phyloP scores from a whole-genome alignment of 163 green algal species.

The Coccomyxa subellipsoidea region DNA sequence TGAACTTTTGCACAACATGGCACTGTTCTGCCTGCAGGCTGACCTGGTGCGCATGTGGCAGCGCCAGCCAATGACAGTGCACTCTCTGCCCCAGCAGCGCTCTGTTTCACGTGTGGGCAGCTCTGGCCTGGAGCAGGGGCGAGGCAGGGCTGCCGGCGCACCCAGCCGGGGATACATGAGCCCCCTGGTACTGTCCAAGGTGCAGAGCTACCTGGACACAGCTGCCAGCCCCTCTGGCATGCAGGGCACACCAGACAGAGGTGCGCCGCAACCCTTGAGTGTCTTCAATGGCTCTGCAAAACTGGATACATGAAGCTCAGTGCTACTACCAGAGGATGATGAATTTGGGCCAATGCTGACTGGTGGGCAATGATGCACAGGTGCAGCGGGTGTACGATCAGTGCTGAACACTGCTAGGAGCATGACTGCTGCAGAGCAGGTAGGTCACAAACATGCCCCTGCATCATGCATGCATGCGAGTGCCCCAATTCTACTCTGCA shows the following conservation, averaged over 20 bases:
- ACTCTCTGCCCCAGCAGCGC: background rate
- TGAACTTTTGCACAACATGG: no score
- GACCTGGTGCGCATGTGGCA: background rate
- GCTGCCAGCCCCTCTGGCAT: background rate
- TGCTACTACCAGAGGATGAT: background rate
- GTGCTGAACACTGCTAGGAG: background rate
- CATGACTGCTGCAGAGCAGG: background rate
- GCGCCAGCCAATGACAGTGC: background rate
- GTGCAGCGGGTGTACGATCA: background rate
- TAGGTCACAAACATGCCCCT: background rate
- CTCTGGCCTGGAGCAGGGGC: no score
- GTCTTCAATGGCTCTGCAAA: background rate
- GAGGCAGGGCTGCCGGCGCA: no score
- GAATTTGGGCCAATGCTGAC: background rate
- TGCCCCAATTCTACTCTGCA: background rate
- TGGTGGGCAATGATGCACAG: background rate
- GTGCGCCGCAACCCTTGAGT: background rate
- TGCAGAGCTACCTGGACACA: background rate
- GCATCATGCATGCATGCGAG: background rate
- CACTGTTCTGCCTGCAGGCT: background rate
- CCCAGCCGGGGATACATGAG: background rate
- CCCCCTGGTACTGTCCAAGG: background rate
- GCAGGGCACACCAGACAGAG: background rate
- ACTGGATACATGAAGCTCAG: background rate
- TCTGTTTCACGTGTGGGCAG: background rate